Percentiles rank a stretch among this genome's conserved stretches.
Evolutionary conservation across 78 protist species (phyloP).

Genomic region (Emiliania huxleyi): DNA sequence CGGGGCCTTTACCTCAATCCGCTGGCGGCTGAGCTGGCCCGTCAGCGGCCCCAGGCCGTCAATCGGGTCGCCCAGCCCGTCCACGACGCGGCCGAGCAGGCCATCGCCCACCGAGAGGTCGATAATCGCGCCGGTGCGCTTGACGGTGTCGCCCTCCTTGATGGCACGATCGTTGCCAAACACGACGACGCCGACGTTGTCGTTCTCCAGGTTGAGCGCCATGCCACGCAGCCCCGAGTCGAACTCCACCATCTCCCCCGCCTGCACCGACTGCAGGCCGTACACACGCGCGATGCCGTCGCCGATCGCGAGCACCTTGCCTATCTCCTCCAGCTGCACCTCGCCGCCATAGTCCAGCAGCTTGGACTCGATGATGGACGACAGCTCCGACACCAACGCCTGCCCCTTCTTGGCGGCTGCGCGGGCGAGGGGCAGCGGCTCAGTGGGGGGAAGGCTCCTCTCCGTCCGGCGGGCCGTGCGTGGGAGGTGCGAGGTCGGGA

Average conservation of each 20-base stretch:
- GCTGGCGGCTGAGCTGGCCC: slow-evolving; percentile 43
- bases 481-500: too few species aligned
- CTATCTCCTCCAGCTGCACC: slow-evolving; percentile 54
- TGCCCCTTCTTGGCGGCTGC: background rate
- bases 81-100: slow-evolving; percentile 73
- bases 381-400: slow-evolving; percentile 46
- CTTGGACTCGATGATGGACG: slow-evolving; percentile 61
- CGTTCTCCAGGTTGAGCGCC: slow-evolving; percentile 78
- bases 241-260: slow-evolving; percentile 81
- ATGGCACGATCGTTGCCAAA: slow-evolving; percentile 70
- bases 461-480: too few species aligned
- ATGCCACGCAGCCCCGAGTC: slow-evolving; percentile 60
- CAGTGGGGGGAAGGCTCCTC: too few species aligned
- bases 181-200: slow-evolving; percentile 73
- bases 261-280: slow-evolving; percentile 63
- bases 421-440: background rate
- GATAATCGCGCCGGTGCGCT: slow-evolving; percentile 76
- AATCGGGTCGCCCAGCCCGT: slow-evolving; percentile 70
- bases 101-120: slow-evolving; percentile 68
- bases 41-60: slow-evolving; percentile 67
- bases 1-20: slow-evolving; percentile 78
- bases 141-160: slow-evolving; percentile 72
- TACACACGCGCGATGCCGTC: slow-evolving; percentile 73
- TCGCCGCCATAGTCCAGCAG: background rate
- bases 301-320: slow-evolving; percentile 68